Evolutionary conservation across 331 rosid species (phyloP).

Genomic region (Stylosanthes scabra): DNA sequence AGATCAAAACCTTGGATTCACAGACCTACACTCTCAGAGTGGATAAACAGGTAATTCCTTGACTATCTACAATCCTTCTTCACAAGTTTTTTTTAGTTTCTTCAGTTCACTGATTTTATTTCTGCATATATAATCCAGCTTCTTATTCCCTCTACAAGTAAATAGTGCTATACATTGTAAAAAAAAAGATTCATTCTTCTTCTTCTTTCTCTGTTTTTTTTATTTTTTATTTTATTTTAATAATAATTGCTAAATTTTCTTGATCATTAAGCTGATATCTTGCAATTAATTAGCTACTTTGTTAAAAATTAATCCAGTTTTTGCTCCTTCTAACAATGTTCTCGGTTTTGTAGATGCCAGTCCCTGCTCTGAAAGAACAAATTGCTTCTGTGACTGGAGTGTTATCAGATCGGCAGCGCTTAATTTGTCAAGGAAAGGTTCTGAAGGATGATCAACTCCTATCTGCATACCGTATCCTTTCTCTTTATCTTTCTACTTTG

Average conservation of each 20-base stretch:
- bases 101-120: background rate
- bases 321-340: slow-evolving; percentile 7
- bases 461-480: slow-evolving; percentile 95
- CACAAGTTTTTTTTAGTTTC: slow-evolving; percentile 3
- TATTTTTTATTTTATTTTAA: background rate
- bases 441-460: slow-evolving; percentile 94
- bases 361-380: slow-evolving; percentile 91
- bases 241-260: background rate
- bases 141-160: slow-evolving; percentile 18
- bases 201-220: too few species aligned
- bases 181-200: too few species aligned
- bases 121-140: slow-evolving; percentile 25
- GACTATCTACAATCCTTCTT: slow-evolving; percentile 6
- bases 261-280: slow-evolving; percentile 28
- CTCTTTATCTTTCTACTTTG: slow-evolving; percentile 35
- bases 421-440: slow-evolving; percentile 94
- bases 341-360: slow-evolving; percentile 78
- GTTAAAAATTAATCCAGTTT: slow-evolving; percentile 15
- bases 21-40: slow-evolving; percentile 92
- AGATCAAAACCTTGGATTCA: slow-evolving; percentile 92
- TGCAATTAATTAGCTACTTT: slow-evolving; percentile 7
- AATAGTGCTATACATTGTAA: slow-evolving; percentile 11
- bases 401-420: slow-evolving; percentile 83
- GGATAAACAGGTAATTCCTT: slow-evolving; percentile 82
- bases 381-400: slow-evolving; percentile 97